Conservation (phyloP, 2,329 filamentous ascomycete genomes). For the Hypoxylon sp. region DNA sequence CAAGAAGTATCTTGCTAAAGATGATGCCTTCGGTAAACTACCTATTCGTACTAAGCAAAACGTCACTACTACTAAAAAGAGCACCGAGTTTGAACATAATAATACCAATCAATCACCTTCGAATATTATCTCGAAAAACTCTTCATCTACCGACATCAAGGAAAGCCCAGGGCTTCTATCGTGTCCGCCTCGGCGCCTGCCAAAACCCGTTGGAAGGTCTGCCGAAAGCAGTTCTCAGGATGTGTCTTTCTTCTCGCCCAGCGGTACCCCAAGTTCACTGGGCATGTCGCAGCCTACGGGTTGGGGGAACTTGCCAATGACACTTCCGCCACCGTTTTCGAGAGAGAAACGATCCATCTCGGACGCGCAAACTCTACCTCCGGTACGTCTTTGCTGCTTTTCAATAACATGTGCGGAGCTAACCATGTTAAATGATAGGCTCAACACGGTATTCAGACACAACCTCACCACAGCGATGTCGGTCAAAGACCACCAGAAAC, state of each 20-base stretch:
- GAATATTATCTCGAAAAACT: conserved; percentile 28
- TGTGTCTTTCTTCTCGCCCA: conserved; percentile 43
- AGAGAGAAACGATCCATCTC: conserved; percentile 49
- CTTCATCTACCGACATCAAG: conserved; percentile 20
- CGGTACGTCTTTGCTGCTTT: conserved; percentile 43
- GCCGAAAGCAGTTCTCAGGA: conserved; percentile 34
- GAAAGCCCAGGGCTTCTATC: conserved; percentile 40
- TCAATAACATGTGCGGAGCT: conserved; percentile 17
- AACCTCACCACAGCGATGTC: conserved; percentile 20
- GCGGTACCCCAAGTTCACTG: conserved; percentile 41
- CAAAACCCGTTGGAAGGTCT: conserved; percentile 32
- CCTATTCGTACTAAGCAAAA: conserved; percentile 39
- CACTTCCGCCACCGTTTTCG: conserved; percentile 53
- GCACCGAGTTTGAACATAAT: conserved; percentile 29
- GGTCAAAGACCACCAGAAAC: conserved; percentile 45
- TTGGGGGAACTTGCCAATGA: conserved; percentile 40
- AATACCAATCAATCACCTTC: conserved; percentile 26
- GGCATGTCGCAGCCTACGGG: conserved; percentile 26
- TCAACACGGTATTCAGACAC: conserved; percentile 23
- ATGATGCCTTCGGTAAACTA: conserved; percentile 44
- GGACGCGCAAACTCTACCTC: conserved; percentile 50
- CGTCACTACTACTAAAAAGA: conserved; percentile 19
- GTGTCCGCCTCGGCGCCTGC: conserved; percentile 38
- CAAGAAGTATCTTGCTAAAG: conserved; percentile 54
- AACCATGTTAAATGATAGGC: conserved; percentile 31